Percentiles rank a stretch among this genome's conserved stretches.
phyloP scores from a whole-genome alignment of 768 basidiomycete genomes.

The Tylopilus vinaceipallidus region DNA sequence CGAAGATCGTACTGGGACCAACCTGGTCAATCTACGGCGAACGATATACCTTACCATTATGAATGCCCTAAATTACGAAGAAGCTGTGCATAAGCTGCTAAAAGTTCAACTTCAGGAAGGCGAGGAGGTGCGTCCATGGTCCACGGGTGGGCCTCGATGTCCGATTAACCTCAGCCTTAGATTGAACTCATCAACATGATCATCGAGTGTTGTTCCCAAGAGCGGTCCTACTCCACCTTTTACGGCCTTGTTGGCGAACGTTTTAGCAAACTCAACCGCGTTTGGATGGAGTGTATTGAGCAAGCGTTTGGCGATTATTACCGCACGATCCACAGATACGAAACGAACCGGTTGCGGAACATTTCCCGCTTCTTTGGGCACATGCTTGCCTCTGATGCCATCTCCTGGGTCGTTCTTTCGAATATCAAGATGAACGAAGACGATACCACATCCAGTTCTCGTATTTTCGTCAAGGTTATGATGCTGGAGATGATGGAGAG shows the following conservation, averaged over 20 bases:
- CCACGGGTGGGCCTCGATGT: background rate
- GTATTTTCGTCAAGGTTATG: constrained; percentile 97
- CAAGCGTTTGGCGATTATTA: constrained; percentile 87
- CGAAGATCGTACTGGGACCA: constrained; percentile 92
- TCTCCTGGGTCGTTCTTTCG: constrained; percentile 86
- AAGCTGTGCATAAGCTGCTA: constrained; percentile 96
- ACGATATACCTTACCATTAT: constrained; percentile 97
- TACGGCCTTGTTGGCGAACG: constrained; percentile 96
- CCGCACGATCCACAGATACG: constrained; percentile 96
- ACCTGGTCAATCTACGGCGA: constrained; percentile 91
- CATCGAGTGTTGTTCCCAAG: constrained; percentile 99
- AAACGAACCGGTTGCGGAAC: constrained; percentile 96
- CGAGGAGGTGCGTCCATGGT: constrained; percentile 68
- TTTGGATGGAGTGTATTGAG: constrained; percentile 91
- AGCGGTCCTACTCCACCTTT: constrained; percentile 96
- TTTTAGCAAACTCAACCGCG: constrained; percentile 92
- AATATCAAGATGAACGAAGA: constrained; percentile 94
- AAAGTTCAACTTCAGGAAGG: constrained; percentile 91
- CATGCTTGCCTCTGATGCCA: constrained; percentile 77
- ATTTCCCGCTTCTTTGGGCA: constrained; percentile 98
- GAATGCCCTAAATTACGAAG: constrained; percentile 97
- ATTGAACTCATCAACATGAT: constrained; percentile 98
- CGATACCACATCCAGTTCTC: constrained; percentile 91
- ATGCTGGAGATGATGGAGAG: constrained; percentile 94
- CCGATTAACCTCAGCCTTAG: constrained; percentile 38